A percentile compares a stretch with the other conserved stretches of the same genome.
Evolutionary conservation across 164 flowering plant genomes (phyloP).

Genomic region (Magnolia officinalis): DNA sequence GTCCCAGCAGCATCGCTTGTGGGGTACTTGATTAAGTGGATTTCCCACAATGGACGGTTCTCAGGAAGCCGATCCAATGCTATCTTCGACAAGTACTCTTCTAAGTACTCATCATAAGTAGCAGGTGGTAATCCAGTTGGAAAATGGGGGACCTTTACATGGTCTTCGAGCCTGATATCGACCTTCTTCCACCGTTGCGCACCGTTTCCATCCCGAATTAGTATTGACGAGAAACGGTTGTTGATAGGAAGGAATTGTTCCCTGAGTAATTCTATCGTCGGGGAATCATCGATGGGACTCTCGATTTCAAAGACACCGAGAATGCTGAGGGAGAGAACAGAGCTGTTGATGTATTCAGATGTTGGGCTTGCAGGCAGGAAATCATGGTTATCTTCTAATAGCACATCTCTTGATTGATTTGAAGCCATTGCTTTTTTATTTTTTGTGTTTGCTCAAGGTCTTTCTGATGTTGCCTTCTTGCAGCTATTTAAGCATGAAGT

Average conservation of each 20-base stretch:
- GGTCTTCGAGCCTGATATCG: constrained; percentile 12
- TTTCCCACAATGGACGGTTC: background rate
- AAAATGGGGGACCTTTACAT: constrained; percentile 10
- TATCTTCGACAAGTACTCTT: constrained; percentile 14
- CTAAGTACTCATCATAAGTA: constrained; percentile 6
- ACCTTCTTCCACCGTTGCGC: constrained; percentile 17
- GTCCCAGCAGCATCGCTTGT: background rate
- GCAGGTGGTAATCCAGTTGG: constrained; percentile 5
- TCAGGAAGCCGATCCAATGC: constrained; percentile 8
- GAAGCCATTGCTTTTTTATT: background rate
- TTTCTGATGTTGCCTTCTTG: background rate
- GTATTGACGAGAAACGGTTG: constrained; percentile 6
- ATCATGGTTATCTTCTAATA: background rate
- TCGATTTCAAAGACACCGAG: constrained; percentile 11
- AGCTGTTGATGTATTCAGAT: constrained; percentile 7
- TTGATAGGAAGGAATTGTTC: constrained; percentile 2
- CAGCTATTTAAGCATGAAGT: background rate
- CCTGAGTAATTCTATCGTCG: background rate
- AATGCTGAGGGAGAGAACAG: constrained; percentile 13
- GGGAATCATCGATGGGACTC: background rate
- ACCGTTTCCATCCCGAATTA: constrained; percentile 9
- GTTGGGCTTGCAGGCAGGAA: constrained; percentile 16
- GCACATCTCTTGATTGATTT: background rate
- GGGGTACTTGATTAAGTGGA: constrained; percentile 2
- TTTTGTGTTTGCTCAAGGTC: background rate